Base-by-base conservation (phyloP, 176 grass and related monocot genomes). In the Metroxylon sagu region DNA sequence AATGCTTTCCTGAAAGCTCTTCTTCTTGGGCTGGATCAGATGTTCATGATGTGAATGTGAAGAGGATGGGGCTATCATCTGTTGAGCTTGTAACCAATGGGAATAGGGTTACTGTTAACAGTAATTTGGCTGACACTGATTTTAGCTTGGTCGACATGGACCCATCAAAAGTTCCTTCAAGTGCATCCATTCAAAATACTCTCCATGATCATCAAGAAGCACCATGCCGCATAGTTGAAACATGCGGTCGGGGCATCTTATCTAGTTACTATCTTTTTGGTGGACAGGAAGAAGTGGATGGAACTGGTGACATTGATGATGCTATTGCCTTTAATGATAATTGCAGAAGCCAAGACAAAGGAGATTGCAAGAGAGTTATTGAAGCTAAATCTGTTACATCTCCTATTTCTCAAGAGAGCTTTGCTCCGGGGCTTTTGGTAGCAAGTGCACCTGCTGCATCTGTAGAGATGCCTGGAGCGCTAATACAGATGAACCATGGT, bases 281-380 rank as follows among this genome's bases (percentile, higher is more conserved):
- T 6, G 57, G 48, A 29, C 71, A 79, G 17, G 60, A 49, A 67
- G 72, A 64, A 73, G 80, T 72, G 67, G 76, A 53, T 62, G 71
- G 64, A 57, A 82, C 28, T 4, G 60, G 73, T 18, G 62, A 71
- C 5, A 63, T 80, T 17, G 81, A 84, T 19, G 80, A 80, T 58
- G 62, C 54, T 61, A 62, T 75, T 79, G 66, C 80, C 64, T 84
- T 85, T 61, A 76, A 78, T 71, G 29, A 70, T 53, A 59, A 81
- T 26, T 75, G 63, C 6, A 30, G 67, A 66, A 77, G 70, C 0
- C 74, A 72, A 29, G 57, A 70, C 1, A 76, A 77, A 2, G 55
- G 60, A 67, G 65, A 62, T 63, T 29, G 48, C 61, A 67, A 30
- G 56, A 54, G 60, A 68, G 29, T 59, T 50, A 29, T 23, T 59